These are phyloP conservation scores for Lactarius sp. DNA, from an alignment of 768 basidiomycete species.

Conservation along the genomic window DNA sequence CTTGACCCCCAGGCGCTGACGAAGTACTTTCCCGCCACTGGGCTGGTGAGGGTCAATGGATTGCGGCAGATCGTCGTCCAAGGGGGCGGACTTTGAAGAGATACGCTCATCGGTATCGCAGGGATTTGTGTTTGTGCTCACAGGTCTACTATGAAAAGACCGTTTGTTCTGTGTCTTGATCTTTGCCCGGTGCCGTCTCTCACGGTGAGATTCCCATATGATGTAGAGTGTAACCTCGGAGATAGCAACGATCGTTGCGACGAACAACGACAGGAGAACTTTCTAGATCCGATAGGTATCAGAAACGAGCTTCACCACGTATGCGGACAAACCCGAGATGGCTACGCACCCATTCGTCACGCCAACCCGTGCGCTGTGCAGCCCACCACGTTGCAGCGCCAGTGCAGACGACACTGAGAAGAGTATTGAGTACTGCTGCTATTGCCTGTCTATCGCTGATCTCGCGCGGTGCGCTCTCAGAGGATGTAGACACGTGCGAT, in stretches of 20 bases:
- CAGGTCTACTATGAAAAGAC: background rate
- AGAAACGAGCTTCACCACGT: constrained; percentile 7
- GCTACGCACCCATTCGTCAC: constrained; percentile 66
- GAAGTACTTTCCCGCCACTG: constrained; percentile 2
- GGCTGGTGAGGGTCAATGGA: constrained; percentile 12
- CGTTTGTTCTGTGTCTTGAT: background rate
- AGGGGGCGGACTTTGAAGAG: background rate
- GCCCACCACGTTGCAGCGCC: constrained; percentile 73
- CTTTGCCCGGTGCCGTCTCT: background rate
- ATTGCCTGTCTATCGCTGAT: constrained; percentile 60
- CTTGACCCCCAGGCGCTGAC: constrained; percentile 9
- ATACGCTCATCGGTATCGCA: background rate
- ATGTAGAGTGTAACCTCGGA: constrained; percentile 67
- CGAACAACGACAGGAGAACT: constrained; percentile 56
- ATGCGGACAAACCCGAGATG: background rate
- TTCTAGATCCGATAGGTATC: constrained; percentile 31
- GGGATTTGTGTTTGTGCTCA: background rate
- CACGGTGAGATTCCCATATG: constrained; percentile 57
- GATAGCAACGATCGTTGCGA: constrained; percentile 60
- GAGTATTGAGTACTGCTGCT: constrained; percentile 62
- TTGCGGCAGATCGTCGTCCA: background rate
- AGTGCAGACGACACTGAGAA: constrained; percentile 62
- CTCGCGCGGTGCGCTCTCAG: constrained; percentile 44
- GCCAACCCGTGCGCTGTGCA: constrained; percentile 57
- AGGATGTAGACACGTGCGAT: constrained; percentile 41